Base-by-base conservation (phyloP, 2,329 filamentous ascomycete genomes). In the Trichoderma pleuroti region DNA sequence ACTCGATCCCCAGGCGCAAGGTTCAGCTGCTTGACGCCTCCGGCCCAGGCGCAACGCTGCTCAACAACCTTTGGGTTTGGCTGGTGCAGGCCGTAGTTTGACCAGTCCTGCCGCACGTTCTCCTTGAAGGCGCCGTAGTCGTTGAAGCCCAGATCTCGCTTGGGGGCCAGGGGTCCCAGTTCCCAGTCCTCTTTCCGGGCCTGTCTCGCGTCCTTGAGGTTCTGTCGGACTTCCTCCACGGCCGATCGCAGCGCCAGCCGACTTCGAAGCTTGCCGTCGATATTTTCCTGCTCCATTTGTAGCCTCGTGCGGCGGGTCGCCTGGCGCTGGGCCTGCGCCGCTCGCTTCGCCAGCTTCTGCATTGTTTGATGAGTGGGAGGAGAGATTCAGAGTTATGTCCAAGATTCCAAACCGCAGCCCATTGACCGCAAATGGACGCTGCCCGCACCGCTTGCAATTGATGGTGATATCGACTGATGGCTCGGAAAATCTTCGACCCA, bases 81-180 rank as follows among this genome's bases (percentile, higher is more conserved):
- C 16, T 73, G 66, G 62, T 79, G 71, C 32, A 74, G 70, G 14
- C 79, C 79, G 24, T 76, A 74, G 70, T 79, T 77, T 49, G 76
- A 77, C 78, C 79, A 81, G 71, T 81, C 80, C 68, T 77, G 75
- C 69, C 82, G 81, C 67, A 78, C 76, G 26, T 77, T 76, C 72
- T 82, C 80, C 36, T 77, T 76, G 70, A 81, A 72, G 73, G 91
- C 85, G 72, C 90, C 93, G 77, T 90, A 91, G 30, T 81, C 84
- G 61, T 86, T 85, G 74, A 86, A 82, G 72, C 91, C 92, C 49
- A 90, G 83, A 81, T 96, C 91, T 76, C 90, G 87, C 78, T 91
- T 91, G 2, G 94, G 94, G 4, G 93, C 91, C 73, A 97, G 78
- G 10, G 92, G 87, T 0, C 94, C 95, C 74, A 93, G 81, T 73